These are phyloP conservation scores for Globisporangium rhizosaccharum DNA, from an alignment of 352 stramenopile genomes.

Conservation along the genomic window DNA sequence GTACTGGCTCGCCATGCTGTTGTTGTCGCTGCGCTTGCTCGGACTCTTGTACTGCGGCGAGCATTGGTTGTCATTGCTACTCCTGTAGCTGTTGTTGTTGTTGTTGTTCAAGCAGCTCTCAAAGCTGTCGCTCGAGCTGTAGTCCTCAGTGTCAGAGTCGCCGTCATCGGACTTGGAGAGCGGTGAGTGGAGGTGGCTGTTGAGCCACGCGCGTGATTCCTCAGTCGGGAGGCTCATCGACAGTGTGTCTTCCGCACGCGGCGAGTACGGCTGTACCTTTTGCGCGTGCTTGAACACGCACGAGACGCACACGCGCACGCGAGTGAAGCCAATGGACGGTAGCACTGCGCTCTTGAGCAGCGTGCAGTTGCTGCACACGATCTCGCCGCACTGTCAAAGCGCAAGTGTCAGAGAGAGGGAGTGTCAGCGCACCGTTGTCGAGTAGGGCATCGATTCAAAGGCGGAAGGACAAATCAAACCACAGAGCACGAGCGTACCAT, in stretches of 20 bases:
- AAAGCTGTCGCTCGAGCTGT: slow-evolving; percentile 9
- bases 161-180: slow-evolving; percentile 29
- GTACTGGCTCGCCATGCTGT: slow-evolving; percentile 4
- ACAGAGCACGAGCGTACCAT: slow-evolving; percentile 34
- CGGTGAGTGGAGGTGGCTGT: slow-evolving; percentile 61
- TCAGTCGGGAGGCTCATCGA: slow-evolving; percentile 26
- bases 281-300: slow-evolving; percentile 57
- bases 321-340: slow-evolving; percentile 42
- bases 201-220: slow-evolving; percentile 48
- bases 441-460: not conserved
- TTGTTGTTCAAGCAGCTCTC: slow-evolving; percentile 17
- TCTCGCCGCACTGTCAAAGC: slow-evolving; percentile 52
- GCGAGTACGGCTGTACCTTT: not conserved
- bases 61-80: slow-evolving; percentile 10
- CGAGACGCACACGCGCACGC: slow-evolving; percentile 75
- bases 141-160: slow-evolving; percentile 38
- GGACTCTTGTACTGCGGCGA: slow-evolving; percentile 6
- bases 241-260: slow-evolving; percentile 1
- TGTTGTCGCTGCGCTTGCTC: slow-evolving; percentile 15
- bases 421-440: not conserved
- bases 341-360: slow-evolving; percentile 66
- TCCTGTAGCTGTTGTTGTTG: slow-evolving; percentile 24
- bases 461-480: not conserved
- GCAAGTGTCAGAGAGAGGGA: not conserved
- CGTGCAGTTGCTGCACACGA: slow-evolving; percentile 80